Percentiles rank a stretch among this genome's conserved stretches.
These are phyloP conservation scores for Pistacia atlantica DNA, from an alignment of 345 rosid species.

Conservation along the genomic window DNA sequence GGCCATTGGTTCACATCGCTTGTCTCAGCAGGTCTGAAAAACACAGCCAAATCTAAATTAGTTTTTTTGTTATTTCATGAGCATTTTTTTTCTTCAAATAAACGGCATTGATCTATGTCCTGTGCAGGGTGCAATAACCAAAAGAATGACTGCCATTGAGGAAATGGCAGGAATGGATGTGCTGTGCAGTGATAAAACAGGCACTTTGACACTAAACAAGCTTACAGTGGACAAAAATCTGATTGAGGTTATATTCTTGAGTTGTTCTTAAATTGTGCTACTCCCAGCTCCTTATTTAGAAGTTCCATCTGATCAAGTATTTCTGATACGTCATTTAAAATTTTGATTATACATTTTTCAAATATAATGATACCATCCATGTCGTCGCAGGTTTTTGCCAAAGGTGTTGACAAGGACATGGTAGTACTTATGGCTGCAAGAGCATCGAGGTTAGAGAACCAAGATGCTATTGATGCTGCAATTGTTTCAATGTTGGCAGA, in stretches of 20 bases:
- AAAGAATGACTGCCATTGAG: conserved; percentile 52
- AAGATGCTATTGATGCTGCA: conserved; percentile 40
- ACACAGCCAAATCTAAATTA: background rate
- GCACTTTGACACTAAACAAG: conserved; percentile 44
- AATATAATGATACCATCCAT: background rate
- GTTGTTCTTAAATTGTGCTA: background rate
- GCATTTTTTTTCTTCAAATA: background rate
- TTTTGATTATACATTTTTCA: background rate
- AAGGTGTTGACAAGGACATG: conserved; percentile 36
- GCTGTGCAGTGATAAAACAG: conserved; percentile 48
- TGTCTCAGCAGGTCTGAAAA: conserved; percentile 38
- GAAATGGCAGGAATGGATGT: conserved; percentile 56
- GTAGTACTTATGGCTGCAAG: conserved; percentile 43
- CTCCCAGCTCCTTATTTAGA: background rate
- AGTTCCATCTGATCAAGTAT: background rate
- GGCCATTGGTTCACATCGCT: conserved; percentile 47
- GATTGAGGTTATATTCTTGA: conserved; percentile 32
- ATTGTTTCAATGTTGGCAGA: conserved; percentile 41
- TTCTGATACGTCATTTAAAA: too few species aligned
- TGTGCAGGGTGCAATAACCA: conserved; percentile 42
- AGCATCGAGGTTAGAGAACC: conserved; percentile 48
- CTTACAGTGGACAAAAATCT: conserved; percentile 46
- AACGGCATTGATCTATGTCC: background rate
- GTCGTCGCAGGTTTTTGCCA: conserved; percentile 32
- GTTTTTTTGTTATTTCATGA: background rate